Conservation (phyloP, 140 eudicot genomes). For the Ambrosia hybrid region DNA sequence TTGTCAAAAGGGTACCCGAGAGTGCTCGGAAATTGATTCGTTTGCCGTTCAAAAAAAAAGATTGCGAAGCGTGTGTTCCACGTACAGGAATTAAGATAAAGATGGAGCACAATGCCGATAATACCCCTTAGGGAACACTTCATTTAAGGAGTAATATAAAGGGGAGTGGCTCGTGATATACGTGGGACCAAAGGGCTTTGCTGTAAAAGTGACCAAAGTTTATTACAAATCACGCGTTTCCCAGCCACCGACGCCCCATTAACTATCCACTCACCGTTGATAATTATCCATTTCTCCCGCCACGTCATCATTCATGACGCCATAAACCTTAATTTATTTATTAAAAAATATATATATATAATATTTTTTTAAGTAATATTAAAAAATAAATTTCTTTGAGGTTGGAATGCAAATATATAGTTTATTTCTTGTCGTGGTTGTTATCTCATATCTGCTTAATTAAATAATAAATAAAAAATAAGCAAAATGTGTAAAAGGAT, state of each 20-base stretch:
- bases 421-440: no score
- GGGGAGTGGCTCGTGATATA: slow-evolving; percentile 28
- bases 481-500: neutral
- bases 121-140: slow-evolving; percentile 1
- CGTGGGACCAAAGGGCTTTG: slow-evolving; percentile 24
- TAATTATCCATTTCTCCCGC: slow-evolving; percentile 10
- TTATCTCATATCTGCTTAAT: no score
- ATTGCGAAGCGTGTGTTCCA: neutral
- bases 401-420: no score
- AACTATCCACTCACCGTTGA: slow-evolving; percentile 33
- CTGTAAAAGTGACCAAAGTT: slow-evolving; percentile 38
- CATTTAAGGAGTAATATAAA: slow-evolving; percentile 16
- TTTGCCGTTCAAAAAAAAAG: neutral
- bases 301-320: slow-evolving; percentile 32
- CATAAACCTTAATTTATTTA: neutral
- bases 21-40: no score
- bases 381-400: no score
- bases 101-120: neutral
- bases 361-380: no score
- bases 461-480: neutral
- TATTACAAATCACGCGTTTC: slow-evolving; percentile 41
- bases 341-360: no score
- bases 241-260: slow-evolving; percentile 37
- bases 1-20: no score
- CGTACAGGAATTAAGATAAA: slow-evolving; percentile 29